Base-by-base conservation (phyloP, 1,284 basidiomycete genomes). In the Coniferiporia sulphurascens region DNA sequence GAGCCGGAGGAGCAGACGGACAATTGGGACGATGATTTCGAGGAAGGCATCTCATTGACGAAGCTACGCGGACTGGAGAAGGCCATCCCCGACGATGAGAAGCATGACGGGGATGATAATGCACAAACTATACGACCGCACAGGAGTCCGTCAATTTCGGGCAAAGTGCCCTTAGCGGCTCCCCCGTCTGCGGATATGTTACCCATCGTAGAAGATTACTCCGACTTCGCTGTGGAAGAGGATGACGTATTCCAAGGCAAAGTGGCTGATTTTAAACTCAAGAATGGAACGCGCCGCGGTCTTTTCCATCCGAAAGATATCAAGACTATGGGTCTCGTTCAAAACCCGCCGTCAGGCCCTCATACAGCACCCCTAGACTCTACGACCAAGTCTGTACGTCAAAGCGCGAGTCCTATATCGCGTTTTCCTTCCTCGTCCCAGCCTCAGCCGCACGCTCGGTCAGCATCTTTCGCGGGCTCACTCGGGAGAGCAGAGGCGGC, bases 11-110 rank as follows among this genome's bases (percentile, higher is more conserved):
- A 89, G 64, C 87, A 93, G 68, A 93, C 86, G 9, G 93, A 96
- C 70, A 95, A 95, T 63, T 98, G 96, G 95, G 96, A 99, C 69
- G 91, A 94, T 65, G 96, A 99, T 70, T 99, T 98, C 68, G 94
- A 95, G 67, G 93, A 93, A 62, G 94, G 89, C 2, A 94, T 95
- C 32, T 92, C 93, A 1, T 83, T 91, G 57, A 86, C 87, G 8
- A 95, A 94, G 71, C 70, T 93, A 48, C 91, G 91, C 75, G 87
- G 89, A 9, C 70, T 90, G 59, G 87, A 88, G 64, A 86, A 84
- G 68, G 73, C 78, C 1, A 65, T 76, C 8, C 63, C 70, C 6
- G 85, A 89, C 55, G 86, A 87, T 35, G 85, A 86, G 38, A 84
- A 83, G 65, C 76, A 72, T 0, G 85, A 86, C 62, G 74, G 73